Base-by-base conservation (phyloP, 106 monocot genomes). In the Dendrobium nobile region DNA sequence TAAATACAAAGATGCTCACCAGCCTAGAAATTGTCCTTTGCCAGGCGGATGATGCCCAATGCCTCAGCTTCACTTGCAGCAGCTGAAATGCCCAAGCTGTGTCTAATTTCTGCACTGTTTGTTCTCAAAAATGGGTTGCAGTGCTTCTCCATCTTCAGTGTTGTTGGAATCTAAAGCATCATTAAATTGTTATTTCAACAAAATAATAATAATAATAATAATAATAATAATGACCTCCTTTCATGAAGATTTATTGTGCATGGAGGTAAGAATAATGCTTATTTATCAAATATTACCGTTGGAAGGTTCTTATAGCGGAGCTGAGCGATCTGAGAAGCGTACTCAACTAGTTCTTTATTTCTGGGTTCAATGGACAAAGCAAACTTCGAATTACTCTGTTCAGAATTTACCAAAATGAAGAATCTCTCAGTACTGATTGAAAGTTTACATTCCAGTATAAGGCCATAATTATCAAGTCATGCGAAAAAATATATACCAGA, bases 331-430 rank as follows among this genome's bases (percentile, higher is more conserved):
- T 91, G 84, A 27, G 83, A 77, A 64, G 94, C 90, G 86, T 94
- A 97, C 20, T 89, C 84, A 70, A 83, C 85, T 26, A 97, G 88
- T 28, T 79, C 90, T 80, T 89, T 83, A 73, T 97, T 94, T 26
- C 81, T 86, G 28, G 92, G 94, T 48, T 97, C 96, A 67, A 97
- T 90, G 27, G 94, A 90, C 78, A 97, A 85, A 5, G 96, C 96
- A 80, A 97, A 97, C 86, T 94, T 92, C 65, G 92, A 87, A 89
- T 97, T 97, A 81, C 96, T 97, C 96, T 94, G 90, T 74, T 45
- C 56, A 78, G n/a, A 43, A 42, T 73, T 74, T 41, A 74, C 8
- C 41, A 44, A 74, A 74, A 42, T 44, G 13, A 19, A 41, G 9
- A 20, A 70, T 28, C 31, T 73, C 40, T 74, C 5, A 74, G 74